Conservation (phyloP, 2,329 filamentous ascomycete genomes). For the Bimuria novae-zelandiae region DNA sequence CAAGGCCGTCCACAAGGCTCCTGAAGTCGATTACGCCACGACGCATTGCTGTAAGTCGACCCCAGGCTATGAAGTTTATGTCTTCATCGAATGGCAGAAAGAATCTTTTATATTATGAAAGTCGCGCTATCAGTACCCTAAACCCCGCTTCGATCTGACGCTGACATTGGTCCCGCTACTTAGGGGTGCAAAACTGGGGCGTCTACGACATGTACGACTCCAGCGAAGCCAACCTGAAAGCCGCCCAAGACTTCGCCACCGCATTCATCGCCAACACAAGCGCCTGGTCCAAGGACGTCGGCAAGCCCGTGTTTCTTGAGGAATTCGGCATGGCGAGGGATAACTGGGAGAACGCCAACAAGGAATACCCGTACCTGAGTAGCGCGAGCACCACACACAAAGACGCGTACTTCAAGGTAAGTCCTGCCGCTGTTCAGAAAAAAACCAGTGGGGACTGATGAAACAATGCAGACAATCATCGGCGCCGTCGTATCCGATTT, state of each 20-base stretch:
- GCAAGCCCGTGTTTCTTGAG: slow-evolving; percentile 46
- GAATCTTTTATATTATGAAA: too few relatives aligned
- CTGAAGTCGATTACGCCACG: slow-evolving; percentile 46
- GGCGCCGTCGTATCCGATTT: slow-evolving; percentile 43
- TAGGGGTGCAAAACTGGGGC: slow-evolving; percentile 48
- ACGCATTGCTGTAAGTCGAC: slow-evolving; percentile 49
- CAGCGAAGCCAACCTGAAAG: slow-evolving; percentile 34
- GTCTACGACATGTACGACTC: slow-evolving; percentile 47
- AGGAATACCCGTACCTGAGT: slow-evolving; percentile 45
- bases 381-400: slow-evolving; percentile 43
- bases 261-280: slow-evolving; percentile 42
- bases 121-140: too few relatives aligned
- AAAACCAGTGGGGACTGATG: neutral
- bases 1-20: slow-evolving; percentile 44
- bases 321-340: slow-evolving; percentile 49
- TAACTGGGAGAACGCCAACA: slow-evolving; percentile 46
- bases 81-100: too few relatives aligned
- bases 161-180: too few relatives aligned
- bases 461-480: slow-evolving; percentile 37
- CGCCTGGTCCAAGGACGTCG: slow-evolving; percentile 43
- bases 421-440: neutral
- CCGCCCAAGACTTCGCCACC: slow-evolving; percentile 42
- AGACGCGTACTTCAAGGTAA: slow-evolving; percentile 43
- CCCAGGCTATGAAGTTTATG: too few relatives aligned
- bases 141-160: too few relatives aligned